Evolutionary conservation across 371 early-diverging fungal genomes (phyloP), one percentile per base, ranked within the genome.

Genomic region (Apophysomyces variabilis): DNA sequence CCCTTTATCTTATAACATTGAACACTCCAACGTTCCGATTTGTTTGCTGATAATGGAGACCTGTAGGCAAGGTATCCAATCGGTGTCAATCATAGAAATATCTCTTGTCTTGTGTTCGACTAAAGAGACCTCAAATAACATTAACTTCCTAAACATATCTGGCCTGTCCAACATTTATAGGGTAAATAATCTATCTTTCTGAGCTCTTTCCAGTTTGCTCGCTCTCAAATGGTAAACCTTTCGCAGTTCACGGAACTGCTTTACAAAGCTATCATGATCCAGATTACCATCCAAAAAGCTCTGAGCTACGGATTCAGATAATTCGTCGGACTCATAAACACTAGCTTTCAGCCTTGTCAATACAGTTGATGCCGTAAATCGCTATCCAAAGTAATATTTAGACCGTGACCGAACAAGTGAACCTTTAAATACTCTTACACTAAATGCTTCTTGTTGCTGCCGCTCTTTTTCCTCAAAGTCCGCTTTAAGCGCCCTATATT

Each of bases 161-260:
- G 32, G 3, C 32, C 32, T 26, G 32, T 26, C 32, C 32, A 3
- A 26, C 13, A 57, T 56, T 39, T 64, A 64, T 57, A 68, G 60
- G 41, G 66, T 59, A 65, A 76, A 69, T 35, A 70, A 39, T 38
- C 67, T 73, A 38, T 80, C 76, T 60, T 74, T 75, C 58, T 83
- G 85, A 7, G 82, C 76, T 43, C 84, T 71, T 63, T 87, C 88
- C 37, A 84, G 70, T 68, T 86, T 87, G 75, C 85, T 86, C 58
- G 82, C 84, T 62, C 86, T 77, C 60, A 87, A 64, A 74, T 87
- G 88, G 61, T 87, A 87, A 35, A 87, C 88, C 62, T 87, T 87
- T 18, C 86, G 76, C 38, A 86, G 69, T 7, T 87, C 88, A 54
- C 85, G 77, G 56, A 79, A 87, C 58, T 87, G 86, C 58, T 83